Conservation (phyloP, 495 filamentous ascomycete species). For the Cairneyella variabilis region DNA sequence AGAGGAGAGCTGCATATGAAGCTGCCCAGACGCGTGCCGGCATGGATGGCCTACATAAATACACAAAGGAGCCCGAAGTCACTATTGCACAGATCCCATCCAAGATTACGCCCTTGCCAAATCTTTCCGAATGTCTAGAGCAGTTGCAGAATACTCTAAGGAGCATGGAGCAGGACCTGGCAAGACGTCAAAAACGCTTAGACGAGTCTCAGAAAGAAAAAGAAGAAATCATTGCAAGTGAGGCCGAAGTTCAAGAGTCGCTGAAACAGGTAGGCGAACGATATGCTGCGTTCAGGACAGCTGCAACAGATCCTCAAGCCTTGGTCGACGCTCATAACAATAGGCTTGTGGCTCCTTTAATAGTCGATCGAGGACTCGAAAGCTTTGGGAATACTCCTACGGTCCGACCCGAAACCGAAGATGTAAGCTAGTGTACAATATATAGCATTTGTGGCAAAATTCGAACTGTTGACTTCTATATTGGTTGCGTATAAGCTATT, state of each 20-base stretch:
- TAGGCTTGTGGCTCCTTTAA: slow-evolving; percentile 28
- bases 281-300: slow-evolving; percentile 46
- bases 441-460: no score
- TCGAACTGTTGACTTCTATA: no score
- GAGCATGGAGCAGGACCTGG: slow-evolving; percentile 51
- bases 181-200: slow-evolving; percentile 51
- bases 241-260: slow-evolving; percentile 76
- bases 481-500: no score
- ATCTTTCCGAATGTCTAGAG: slow-evolving; percentile 45
- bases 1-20: slow-evolving; percentile 82
- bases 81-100: slow-evolving; percentile 36
- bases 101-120: slow-evolving; percentile 55
- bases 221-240: slow-evolving; percentile 63
- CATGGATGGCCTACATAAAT: slow-evolving; percentile 60
- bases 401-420: slow-evolving; percentile 27
- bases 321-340: slow-evolving; percentile 28
- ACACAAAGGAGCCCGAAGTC: slow-evolving; percentile 11
- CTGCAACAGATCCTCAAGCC: slow-evolving; percentile 18
- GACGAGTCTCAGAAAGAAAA: slow-evolving; percentile 63
- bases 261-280: slow-evolving; percentile 79
- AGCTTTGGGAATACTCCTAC: slow-evolving; percentile 61
- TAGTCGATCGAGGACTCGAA: slow-evolving; percentile 51
- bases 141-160: slow-evolving; percentile 47
- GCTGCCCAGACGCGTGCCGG: slow-evolving; percentile 80
- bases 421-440: slow-evolving; percentile 18